phyloP scores from a whole-genome alignment of 2,329 filamentous ascomycete genomes.

The Diaporthe citrichinensis region DNA sequence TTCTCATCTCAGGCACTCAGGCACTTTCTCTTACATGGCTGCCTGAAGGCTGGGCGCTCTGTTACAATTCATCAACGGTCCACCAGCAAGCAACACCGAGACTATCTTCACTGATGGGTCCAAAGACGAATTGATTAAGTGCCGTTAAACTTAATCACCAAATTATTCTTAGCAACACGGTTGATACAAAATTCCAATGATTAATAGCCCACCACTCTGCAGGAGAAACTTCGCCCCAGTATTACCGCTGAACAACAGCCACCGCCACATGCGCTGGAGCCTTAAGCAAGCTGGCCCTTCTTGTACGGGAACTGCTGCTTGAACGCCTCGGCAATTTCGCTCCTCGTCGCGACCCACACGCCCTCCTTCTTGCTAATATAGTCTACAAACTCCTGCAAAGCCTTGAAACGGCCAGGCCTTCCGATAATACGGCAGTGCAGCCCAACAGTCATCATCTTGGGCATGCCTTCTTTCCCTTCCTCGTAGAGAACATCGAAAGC shows the following conservation, averaged over 20 bases:
- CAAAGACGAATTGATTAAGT: neutral
- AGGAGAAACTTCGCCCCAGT: no score
- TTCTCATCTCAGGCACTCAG: neutral
- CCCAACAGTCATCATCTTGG: constrained; percentile 72
- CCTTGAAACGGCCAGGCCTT: constrained; percentile 64
- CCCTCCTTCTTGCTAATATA: constrained; percentile 66
- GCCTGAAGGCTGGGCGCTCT: no score
- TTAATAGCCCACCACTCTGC: neutral
- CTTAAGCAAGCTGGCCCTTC: constrained; percentile 53
- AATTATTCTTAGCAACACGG: no score
- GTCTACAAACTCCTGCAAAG: constrained; percentile 66
- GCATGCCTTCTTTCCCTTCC: constrained; percentile 61
- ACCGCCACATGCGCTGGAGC: no score
- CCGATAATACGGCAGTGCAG: constrained; percentile 68
- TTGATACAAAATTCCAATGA: neutral
- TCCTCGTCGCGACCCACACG: constrained; percentile 68
- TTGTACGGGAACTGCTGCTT: constrained; percentile 62
- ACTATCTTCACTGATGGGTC: no score
- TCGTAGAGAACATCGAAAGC: constrained; percentile 68
- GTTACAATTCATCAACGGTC: no score
- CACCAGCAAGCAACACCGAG: no score
- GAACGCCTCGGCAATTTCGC: constrained; percentile 66
- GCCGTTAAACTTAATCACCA: neutral
- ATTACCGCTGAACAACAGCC: neutral
- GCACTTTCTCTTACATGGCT: neutral